Base-by-base conservation (phyloP, 139 green algal genomes). In the Haematococcus sp. region DNA sequence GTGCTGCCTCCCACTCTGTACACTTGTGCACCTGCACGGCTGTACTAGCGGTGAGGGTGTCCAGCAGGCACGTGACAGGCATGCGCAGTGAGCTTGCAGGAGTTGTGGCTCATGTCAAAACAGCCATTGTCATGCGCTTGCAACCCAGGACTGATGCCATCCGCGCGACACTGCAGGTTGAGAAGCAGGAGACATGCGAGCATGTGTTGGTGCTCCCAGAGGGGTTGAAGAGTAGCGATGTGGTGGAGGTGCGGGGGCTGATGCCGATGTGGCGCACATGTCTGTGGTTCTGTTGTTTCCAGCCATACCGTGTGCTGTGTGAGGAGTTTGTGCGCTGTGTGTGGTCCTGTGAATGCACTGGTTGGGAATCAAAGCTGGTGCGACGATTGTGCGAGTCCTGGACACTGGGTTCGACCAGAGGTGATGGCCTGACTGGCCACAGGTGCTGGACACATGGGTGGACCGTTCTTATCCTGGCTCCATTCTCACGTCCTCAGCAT, bases 401-500 rank as follows among this genome's bases (percentile, higher is more conserved):
- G n/a, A n/a, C n/a, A n/a, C n/a, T n/a, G n/a, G n/a, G n/a, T n/a
- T n/a, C n/a, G n/a, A n/a, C n/a, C n/a, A n/a, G n/a, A n/a, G n/a
- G n/a, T n/a, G n/a, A n/a, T n/a, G n/a, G n/a, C n/a, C n/a, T n/a
- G 72, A 73, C 46, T 34, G 61, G 63, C 55, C 72, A 56, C 67
- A 83, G 82, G 74, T 86, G 69, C 28, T 52, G 11, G 75, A 87
- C 70, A 78, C 75, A 0, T 87, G 81, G 79, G 70, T 83, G 43
- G 86, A 93, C 34, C 49, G 66, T 23, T 86, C 76, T 2, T 83
- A 93, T 75, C 83, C 86, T 1, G 82, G 75, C 32, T 76, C 76
- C 44, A 73, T 94, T 31, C 71, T 94, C 27, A 60, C 81, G 4
- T 82, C 61, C 22, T 74, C 66, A 17, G 87, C 89, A 0, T 94